phyloP scores from a whole-genome alignment of 2,329 filamentous ascomycete genomes.

The Xylariaceae sp. region DNA sequence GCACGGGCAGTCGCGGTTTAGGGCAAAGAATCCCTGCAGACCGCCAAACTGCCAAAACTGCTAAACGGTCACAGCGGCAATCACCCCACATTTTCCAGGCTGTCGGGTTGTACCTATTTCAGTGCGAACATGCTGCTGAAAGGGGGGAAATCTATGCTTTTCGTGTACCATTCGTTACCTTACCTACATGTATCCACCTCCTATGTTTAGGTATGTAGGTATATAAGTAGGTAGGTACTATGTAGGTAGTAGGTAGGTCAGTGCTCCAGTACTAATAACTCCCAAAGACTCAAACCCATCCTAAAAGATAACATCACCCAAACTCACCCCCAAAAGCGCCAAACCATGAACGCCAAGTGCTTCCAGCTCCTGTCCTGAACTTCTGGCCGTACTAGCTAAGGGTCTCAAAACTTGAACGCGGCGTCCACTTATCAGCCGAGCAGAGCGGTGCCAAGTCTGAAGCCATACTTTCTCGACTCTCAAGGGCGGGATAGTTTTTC shows the following conservation, averaged over 20 bases:
- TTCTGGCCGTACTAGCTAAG: not conserved
- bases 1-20: slow-evolving; percentile 17
- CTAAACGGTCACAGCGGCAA: not conserved
- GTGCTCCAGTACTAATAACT: no score
- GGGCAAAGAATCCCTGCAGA: slow-evolving; percentile 22
- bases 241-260: no score
- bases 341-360: no score
- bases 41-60: not conserved
- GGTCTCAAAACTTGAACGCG: slow-evolving; percentile 28
- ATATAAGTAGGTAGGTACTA: no score
- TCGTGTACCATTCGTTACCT: no score
- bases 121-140: no score
- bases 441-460: slow-evolving; percentile 37
- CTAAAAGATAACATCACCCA: no score
- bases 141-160: no score
- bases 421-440: slow-evolving; percentile 16
- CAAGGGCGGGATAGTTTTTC: slow-evolving; percentile 9
- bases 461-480: slow-evolving; percentile 33
- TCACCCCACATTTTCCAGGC: slow-evolving; percentile 20
- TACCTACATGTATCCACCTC: no score
- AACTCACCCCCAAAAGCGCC: no score
- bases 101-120: not conserved
- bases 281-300: no score
- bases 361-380: not conserved
- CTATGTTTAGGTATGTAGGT: no score